A percentile compares a stretch with the other conserved stretches of the same genome.
Evolutionary conservation across 2,329 filamentous ascomycete genomes (phyloP).

Genomic region (Diaporthe sp.): DNA sequence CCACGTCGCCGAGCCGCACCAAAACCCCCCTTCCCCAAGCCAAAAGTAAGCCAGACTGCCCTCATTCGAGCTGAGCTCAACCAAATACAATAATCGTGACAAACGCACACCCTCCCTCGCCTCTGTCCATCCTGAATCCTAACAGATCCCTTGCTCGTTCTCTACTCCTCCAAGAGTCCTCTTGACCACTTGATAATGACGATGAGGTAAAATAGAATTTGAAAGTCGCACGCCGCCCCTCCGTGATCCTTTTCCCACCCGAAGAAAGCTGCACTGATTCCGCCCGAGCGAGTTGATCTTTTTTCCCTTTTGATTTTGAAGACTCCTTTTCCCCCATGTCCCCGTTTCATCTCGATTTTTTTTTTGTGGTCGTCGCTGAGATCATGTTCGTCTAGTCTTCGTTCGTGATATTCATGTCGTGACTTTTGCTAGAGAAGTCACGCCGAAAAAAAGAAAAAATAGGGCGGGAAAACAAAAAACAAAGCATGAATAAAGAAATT

Average conservation of each 20-base stretch:
- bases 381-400: constrained; percentile 30
- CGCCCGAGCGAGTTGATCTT: constrained; percentile 31
- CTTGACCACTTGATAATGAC: neutral
- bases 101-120: neutral
- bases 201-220: neutral
- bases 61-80: neutral
- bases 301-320: constrained; percentile 22
- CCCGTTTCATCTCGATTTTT: neutral
- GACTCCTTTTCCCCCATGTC: constrained; percentile 21
- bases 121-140: constrained; percentile 12
- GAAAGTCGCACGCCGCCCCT: neutral
- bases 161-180: neutral
- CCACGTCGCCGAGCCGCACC: neutral
- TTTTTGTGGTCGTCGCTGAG: constrained; percentile 17
- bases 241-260: constrained; percentile 1
- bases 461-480: neutral
- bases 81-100: neutral
- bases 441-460: neutral
- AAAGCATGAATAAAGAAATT: neutral
- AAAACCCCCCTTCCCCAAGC: no score
- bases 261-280: constrained; percentile 15
- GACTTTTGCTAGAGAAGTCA: neutral
- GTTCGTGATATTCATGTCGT: constrained; percentile 21
- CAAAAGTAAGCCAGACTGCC: neutral
- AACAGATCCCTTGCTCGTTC: neutral